Conservation (phyloP, 1,284 basidiomycete species). For the Ustilago trichophora region DNA sequence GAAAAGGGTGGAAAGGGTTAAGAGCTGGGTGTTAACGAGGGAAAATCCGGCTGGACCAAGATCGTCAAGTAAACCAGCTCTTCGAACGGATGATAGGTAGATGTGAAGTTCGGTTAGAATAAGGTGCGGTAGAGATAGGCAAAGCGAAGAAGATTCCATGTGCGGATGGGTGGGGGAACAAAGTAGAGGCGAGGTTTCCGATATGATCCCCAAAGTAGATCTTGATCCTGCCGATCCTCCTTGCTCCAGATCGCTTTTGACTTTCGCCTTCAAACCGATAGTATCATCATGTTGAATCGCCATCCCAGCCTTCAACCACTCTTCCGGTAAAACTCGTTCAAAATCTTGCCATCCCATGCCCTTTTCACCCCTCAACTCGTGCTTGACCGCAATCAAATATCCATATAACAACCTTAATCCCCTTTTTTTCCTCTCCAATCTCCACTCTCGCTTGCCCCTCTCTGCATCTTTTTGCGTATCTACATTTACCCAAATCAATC, state of each 20-base stretch:
- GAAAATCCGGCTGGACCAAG: slow-evolving; percentile 45
- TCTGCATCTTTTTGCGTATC: slow-evolving; percentile 47
- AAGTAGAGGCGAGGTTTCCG: background rate
- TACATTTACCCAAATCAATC: slow-evolving; percentile 81
- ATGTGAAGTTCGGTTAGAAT: slow-evolving; percentile 32
- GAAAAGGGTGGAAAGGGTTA: slow-evolving; percentile 82
- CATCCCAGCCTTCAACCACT: slow-evolving; percentile 13
- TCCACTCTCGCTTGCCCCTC: slow-evolving; percentile 47
- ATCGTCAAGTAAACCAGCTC: slow-evolving; percentile 34
- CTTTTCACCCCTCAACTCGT: slow-evolving; percentile 74
- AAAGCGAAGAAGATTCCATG: too few relatives aligned
- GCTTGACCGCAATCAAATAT: slow-evolving; percentile 78
- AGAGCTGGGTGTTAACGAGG: slow-evolving; percentile 27
- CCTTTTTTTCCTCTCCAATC: slow-evolving; percentile 77
- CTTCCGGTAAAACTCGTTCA: slow-evolving; percentile 19
- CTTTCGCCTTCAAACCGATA: too few relatives aligned
- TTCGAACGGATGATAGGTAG: slow-evolving; percentile 38
- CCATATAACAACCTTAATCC: slow-evolving; percentile 75
- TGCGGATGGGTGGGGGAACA: background rate
- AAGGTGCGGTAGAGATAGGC: slow-evolving; percentile 15
- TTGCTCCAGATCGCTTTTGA: too few relatives aligned
- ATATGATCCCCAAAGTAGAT: too few relatives aligned
- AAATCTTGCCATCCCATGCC: slow-evolving; percentile 24
- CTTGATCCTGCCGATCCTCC: background rate
- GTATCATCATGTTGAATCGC: too few relatives aligned